Base-by-base conservation (phyloP, 1,284 basidiomycete species). In the Vanrija pseudolonga region DNA sequence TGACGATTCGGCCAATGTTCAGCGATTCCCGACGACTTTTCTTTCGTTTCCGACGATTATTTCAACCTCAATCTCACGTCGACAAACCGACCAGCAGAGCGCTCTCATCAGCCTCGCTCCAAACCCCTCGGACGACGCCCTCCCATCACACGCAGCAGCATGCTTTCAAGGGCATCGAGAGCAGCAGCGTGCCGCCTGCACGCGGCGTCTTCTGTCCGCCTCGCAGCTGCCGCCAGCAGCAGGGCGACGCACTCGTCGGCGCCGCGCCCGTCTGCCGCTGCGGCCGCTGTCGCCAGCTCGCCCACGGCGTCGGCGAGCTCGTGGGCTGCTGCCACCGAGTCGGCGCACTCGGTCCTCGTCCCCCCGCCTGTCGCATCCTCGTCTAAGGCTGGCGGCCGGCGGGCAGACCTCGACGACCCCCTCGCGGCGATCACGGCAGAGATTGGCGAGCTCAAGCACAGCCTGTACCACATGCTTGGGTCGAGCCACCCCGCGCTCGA, bases 401-500 rank as follows among this genome's bases (percentile, higher is more conserved):
- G 39, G 19, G 11, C 24, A 22, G 50, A 54, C 47, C 32, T 36
- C 22, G 61, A 64, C 45, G 73, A 74, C 54, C 73, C 73, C 0
- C 53, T 74, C 24, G 59, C 62, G 11, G 68, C 68, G 45, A 82
- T 94, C 58, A 83, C 84, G 44, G 78, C 84, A 19, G 87, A 98
- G 71, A 84, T 98, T 26, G 77, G 83, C 28, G 81, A 83, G 51
- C 80, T 98, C 45, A 86, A 89, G 58, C 81, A 83, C 53, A 87
- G 84, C 55, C 81, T 98, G 26, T 81, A 92, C 60, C 80, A 82
- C 59, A 81, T 98, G 40, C 82, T 98, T 12, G 93, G 92, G 24
- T 88, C 89, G 3, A 88, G 90, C 11, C 90, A 98, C 73, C 89
- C 92, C 2, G 84, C 85, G 1, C 84, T 98, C 53, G 86, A 88